Evolutionary conservation across 768 basidiomycete species (phyloP).

Genomic region (Boletus speciosus): DNA sequence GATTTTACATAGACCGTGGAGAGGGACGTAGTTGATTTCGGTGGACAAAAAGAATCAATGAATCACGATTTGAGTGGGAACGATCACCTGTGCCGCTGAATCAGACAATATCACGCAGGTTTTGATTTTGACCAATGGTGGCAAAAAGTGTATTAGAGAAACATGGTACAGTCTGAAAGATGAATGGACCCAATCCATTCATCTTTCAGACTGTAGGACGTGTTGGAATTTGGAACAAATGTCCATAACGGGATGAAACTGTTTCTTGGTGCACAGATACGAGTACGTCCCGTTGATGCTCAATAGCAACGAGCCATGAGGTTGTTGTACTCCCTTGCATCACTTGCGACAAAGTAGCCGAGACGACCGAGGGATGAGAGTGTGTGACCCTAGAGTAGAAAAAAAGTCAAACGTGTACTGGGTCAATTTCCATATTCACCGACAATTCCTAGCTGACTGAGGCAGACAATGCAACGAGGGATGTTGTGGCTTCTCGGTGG

Average conservation of each 20-base stretch:
- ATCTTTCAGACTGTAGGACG: not conserved
- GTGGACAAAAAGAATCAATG: not conserved
- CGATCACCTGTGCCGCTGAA: too few relatives aligned
- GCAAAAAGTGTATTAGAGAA: too few relatives aligned
- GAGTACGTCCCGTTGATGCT: not conserved
- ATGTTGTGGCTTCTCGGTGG: not conserved
- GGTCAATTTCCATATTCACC: not conserved
- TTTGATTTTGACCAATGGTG: too few relatives aligned
- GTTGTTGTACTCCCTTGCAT: not conserved
- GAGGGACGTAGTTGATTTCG: not conserved
- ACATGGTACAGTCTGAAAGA: too few relatives aligned
- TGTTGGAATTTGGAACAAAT: not conserved
- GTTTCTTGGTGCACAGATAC: too few relatives aligned
- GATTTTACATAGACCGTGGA: not conserved
- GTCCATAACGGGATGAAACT: not conserved
- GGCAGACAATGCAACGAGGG: not conserved
- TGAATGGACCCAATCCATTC: too few relatives aligned
- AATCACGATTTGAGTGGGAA: too few relatives aligned
- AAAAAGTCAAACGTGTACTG: too few relatives aligned
- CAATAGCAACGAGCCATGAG: not conserved
- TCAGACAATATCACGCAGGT: too few relatives aligned
- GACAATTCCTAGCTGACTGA: not conserved
- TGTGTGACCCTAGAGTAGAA: not conserved
- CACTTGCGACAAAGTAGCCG: not conserved
- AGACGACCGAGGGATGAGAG: not conserved